phyloP scores from a whole-genome alignment of 768 basidiomycete species.

The Sporobolomyces pararoseus region DNA sequence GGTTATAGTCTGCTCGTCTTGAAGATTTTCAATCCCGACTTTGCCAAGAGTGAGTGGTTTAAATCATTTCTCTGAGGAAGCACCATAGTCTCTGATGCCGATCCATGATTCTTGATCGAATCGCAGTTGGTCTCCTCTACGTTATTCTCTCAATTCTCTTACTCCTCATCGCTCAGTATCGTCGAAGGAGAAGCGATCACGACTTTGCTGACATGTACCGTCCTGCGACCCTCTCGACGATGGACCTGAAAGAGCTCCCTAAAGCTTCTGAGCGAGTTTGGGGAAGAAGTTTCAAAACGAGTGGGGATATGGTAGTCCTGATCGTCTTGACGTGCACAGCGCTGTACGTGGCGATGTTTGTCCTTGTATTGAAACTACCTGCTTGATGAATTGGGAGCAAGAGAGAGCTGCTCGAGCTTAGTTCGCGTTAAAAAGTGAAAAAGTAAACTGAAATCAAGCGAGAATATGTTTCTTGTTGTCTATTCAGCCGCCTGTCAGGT shows the following conservation, averaged over 20 bases:
- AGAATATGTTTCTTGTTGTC: too few relatives aligned
- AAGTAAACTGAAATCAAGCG: neutral
- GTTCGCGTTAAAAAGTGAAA: neutral
- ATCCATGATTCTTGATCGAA: too few relatives aligned
- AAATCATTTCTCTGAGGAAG: too few relatives aligned
- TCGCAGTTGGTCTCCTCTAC: slow-evolving; percentile 49
- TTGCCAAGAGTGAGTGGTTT: slow-evolving; percentile 65
- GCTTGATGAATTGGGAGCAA: too few relatives aligned
- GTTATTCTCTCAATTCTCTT: slow-evolving; percentile 58
- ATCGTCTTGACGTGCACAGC: slow-evolving; percentile 61
- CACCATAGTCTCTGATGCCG: too few relatives aligned
- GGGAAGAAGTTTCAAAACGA: slow-evolving; percentile 73
- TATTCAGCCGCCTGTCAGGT: too few relatives aligned
- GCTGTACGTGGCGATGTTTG: slow-evolving; percentile 65
- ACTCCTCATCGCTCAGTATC: slow-evolving; percentile 59
- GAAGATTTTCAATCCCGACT: slow-evolving; percentile 70
- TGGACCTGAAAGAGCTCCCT: neutral
- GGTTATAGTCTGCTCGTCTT: slow-evolving; percentile 71
- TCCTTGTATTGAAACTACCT: slow-evolving; percentile 59
- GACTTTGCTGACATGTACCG: slow-evolving; percentile 67
- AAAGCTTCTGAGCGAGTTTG: slow-evolving; percentile 59
- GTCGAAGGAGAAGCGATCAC: slow-evolving; percentile 64
- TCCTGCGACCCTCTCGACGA: neutral
- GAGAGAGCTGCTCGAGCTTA: too few relatives aligned
- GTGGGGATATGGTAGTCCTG: slow-evolving; percentile 64